Base-by-base conservation (phyloP, 192 early-diverging fungal species). In the Coemansia sp. region DNA sequence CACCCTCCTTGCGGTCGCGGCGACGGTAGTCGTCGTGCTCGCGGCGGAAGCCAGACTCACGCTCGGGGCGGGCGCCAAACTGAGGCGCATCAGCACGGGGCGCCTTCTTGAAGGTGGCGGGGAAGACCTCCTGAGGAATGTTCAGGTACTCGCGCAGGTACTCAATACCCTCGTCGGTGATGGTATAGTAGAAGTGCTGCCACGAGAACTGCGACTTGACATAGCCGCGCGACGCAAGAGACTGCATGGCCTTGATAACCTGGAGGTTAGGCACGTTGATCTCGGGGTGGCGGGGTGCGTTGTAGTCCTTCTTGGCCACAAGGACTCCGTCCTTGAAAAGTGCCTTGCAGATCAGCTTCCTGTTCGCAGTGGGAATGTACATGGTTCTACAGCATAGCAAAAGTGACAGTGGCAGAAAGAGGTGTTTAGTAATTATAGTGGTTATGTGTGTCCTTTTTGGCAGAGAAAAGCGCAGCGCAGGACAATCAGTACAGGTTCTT, bases 151-250 rank as follows among this genome's bases (percentile, higher is more conserved):
- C 90, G 77, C 96, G 91, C 65, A 98, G 86, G 86, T 96, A 97
- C 76, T 91, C 93, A 65, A 98, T 95, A 82, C 97, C 97, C 84
- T 93, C 92, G 74, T 95, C 88, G 79, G 96, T 99, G 74, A 99
- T 87, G 83, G 88, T 94, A 84, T 99, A 99, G 92, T 99, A 99
- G 88, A 96, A 99, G 87, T 94, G 94, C 81, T 97, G 95, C 97
- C 97, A 99, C 79, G 94, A 97, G 91, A 99, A 99, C 74, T 91
- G 91, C 65, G 91, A 91, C 84, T 92, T 93, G 80, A 99, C 95
- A 61, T 78, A 92, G 67, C 92, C 93, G 74, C 88, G 89, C 58
- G 97, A 99, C 78, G 86, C 84, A 75, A 99, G 87, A 59, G 91
- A 94, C 88, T 99, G 95, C 69, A 97, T 89, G 63, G 95, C 91